A percentile compares a stretch with the other conserved stretches of the same genome.
These are phyloP conservation scores for Telopea speciosissima DNA, from an alignment of 177 flowering plant species.

Conservation along the genomic window DNA sequence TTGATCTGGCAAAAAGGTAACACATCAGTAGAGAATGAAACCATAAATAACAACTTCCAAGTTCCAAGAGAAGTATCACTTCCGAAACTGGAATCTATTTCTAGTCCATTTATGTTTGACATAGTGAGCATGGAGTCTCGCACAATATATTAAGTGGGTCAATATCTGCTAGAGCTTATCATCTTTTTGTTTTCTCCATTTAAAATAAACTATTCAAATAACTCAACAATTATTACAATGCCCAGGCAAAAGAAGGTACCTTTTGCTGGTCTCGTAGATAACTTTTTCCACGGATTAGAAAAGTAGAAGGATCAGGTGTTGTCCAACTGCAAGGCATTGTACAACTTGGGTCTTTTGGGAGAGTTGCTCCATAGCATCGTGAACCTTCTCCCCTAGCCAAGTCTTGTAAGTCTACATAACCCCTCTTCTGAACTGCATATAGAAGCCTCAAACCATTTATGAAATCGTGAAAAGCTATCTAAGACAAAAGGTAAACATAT, in stretches of 20 bases:
- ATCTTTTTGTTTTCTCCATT: not conserved
- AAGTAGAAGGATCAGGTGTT: slow-evolving; percentile 62
- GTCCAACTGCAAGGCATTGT: slow-evolving; percentile 64
- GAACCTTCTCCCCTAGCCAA: slow-evolving; percentile 29
- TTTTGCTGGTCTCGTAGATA: slow-evolving; percentile 66
- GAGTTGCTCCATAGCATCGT: slow-evolving; percentile 42
- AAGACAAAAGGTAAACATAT: not conserved
- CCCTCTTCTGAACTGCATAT: slow-evolving; percentile 48
- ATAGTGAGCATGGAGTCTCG: not conserved
- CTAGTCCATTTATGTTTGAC: not conserved
- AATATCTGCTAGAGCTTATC: not conserved
- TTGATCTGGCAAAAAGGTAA: slow-evolving; percentile 41
- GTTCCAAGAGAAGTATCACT: not conserved
- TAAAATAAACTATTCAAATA: not conserved
- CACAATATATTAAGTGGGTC: not conserved
- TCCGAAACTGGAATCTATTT: slow-evolving; percentile 1
- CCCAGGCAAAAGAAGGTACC: slow-evolving; percentile 30
- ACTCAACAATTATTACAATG: not conserved
- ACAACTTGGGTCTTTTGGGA: slow-evolving; percentile 51
- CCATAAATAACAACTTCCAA: not conserved
- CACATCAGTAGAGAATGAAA: not conserved
- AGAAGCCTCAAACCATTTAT: slow-evolving; percentile 10
- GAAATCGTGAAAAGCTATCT: not conserved
- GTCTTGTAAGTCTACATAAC: slow-evolving; percentile 45
- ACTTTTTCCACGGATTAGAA: slow-evolving; percentile 70